Base-by-base conservation (phyloP, 2,329 filamentous ascomycete species). In the Verticillium nonalfalfae region DNA sequence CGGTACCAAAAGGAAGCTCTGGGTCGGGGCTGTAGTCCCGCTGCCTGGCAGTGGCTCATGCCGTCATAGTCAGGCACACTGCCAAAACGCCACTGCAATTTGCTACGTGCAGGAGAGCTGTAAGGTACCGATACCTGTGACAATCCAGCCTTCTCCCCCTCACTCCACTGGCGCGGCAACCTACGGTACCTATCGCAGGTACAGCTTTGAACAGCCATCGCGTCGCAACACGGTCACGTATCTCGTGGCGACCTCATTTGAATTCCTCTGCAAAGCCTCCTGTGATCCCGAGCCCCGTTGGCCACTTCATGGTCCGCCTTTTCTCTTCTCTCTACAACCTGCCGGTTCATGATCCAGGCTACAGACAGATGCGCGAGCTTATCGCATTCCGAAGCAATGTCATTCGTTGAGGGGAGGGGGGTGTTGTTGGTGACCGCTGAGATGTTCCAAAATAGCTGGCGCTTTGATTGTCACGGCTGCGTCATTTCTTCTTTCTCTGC, bases 1-100 rank as follows among this genome's bases (percentile, higher is more conserved):
- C 61, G 56, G 62, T 65, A 65, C 64, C 56, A 60, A 21, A 35
- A 34, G 36, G 60, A 56, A 63, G 61, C 50, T 52, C 56, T 59
- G 59, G 33, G 15, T 26, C 18, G 45, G 45, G 13, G 21, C 45
- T 21, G 45, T n/a, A 50, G 21, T 50, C 45, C 45, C 45, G 45
- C 45, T 21, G 45, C n/a, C 45, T 50, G 45, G 45, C 18, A 7
- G n/a, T 56, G 34, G 26, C 21, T 59, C 36, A 26, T 54, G 39
- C 61, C 52, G 45, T 54, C 31, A 13, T 58, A 26, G 39, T 39
- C 38, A 18, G 33, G 45, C 34, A 35, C 15, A 35, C 45, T 18
- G 40, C 36, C 45, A 35, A 61, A 35, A 56, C 59, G 56, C 55
- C 38, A 33, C 36, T 63, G 61, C 57, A 60, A 45, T n/a, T 36